Conservation (phyloP, 768 basidiomycete species). For the Russula vinacea region DNA sequence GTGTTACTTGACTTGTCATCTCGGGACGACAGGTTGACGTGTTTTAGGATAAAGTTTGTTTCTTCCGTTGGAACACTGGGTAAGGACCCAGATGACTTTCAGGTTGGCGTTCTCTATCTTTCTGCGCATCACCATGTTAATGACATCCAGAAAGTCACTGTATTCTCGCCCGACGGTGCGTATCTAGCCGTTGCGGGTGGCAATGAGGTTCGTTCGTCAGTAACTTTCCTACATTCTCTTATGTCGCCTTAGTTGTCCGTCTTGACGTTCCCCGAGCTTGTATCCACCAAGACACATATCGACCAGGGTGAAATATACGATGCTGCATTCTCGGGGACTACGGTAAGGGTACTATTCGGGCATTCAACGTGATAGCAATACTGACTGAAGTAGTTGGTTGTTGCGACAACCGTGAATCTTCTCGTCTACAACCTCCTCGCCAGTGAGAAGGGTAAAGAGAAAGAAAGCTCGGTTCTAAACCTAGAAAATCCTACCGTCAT, state of each 20-base stretch:
- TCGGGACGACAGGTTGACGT: conserved; percentile 2
- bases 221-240: not conserved
- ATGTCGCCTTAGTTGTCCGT: conserved; percentile 30
- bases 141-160: conserved; percentile 75
- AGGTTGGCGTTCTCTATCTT: conserved; percentile 47
- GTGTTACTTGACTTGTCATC: not conserved
- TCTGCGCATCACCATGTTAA: conserved; percentile 12
- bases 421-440: conserved; percentile 56
- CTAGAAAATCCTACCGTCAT: conserved; percentile 21
- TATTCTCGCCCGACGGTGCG: conserved; percentile 65
- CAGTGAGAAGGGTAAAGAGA: conserved; percentile 44
- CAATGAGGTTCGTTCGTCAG: conserved; percentile 52
- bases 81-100: conserved; percentile 71
- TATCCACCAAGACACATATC: conserved; percentile 47
- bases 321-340: conserved; percentile 66
- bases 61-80: conserved; percentile 60
- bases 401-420: conserved; percentile 63
- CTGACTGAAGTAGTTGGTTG: conserved; percentile 48
- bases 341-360: conserved; percentile 41
- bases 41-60: conserved; percentile 50
- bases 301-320: conserved; percentile 84
- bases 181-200: conserved; percentile 71
- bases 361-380: not conserved
- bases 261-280: conserved; percentile 38
- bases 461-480: conserved; percentile 32